Conservation (phyloP, 129 eudicot genomes). For the Centella asiatica region DNA sequence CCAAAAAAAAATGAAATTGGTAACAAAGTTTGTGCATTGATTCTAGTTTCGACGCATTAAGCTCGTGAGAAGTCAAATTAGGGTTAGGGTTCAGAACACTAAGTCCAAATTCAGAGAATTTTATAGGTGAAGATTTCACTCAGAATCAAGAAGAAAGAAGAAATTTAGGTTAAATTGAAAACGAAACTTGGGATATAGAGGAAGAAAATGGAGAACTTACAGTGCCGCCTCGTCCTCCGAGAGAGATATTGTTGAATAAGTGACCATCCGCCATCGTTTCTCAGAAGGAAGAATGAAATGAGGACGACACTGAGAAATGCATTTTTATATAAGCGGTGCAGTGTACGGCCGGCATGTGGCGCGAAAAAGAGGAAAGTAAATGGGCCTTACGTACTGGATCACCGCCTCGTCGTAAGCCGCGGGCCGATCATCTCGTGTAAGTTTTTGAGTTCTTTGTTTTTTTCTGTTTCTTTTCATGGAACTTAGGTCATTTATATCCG, state of each 20-base stretch:
- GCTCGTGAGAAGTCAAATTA: constrained; percentile 13
- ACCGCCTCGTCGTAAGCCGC: too few species aligned
- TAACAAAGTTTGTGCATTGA: not conserved
- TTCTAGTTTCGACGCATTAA: not conserved
- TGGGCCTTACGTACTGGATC: too few species aligned
- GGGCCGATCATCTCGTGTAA: too few species aligned
- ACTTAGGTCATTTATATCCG: too few species aligned
- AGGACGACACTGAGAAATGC: not conserved
- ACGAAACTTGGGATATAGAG: not conserved
- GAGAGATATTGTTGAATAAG: constrained; percentile 78
- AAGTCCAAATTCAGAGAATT: not conserved
- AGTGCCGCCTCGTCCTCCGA: constrained; percentile 93
- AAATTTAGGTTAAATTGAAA: not conserved
- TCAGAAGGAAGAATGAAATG: not conserved
- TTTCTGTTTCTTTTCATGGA: too few species aligned
- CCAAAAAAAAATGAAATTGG: not conserved
- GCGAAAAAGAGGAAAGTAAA: too few species aligned
- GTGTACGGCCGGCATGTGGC: too few species aligned
- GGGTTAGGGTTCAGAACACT: constrained; percentile 41
- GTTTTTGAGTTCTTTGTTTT: too few species aligned
- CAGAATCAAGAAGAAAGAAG: not conserved
- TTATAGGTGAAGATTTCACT: constrained; percentile 8
- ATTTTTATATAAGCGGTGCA: too few species aligned
- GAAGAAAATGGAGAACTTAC: constrained; percentile 35
- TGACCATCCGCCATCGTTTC: constrained; percentile 79